Evolutionary conservation across 352 stramenopile genomes (phyloP), one percentile per base, ranked within the genome.

Genomic region (Phytopythium chamaehyphon): DNA sequence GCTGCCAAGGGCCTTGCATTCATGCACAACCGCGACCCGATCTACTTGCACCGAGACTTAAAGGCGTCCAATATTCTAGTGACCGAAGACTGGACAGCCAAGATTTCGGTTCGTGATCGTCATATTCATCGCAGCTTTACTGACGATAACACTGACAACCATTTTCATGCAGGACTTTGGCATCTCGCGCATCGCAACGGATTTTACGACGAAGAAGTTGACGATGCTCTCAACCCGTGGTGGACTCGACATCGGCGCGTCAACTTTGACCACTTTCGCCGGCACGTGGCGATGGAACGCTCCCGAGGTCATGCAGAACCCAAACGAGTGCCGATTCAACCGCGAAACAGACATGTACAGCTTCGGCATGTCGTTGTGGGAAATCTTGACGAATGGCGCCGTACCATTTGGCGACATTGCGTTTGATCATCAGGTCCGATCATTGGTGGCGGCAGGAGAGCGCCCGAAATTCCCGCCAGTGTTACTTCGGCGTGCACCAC

Each of bases 21-120:
- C 56, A 87, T 89, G 78, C 78, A 89, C 59, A 87, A 87, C 40
- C 69, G 75, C 31, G 66, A 87, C 40, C 78, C 75, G 22, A 87
- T 87, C 39, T 89, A 89, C 39, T 57, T 89, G 40, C 78, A 89
- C 40, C 78, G 78, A 40, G 78, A 89, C 52, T 61, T 89, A 40
- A 89, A 89, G 51, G 73, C 75, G 24, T 86, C 75, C 24, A 89
- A 89, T 53, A 89, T 87, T 47, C 60, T 89, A 7, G 76, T 89
- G 39, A 89, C 78, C 19, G 71, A 76, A 19, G 73, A 85, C 59
- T 89, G 78, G 75, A 86, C 73, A 1, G 75, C 75, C 23, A 89
- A 89, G 52, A 87, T 89, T 28, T 64, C 78, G 37, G 62, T 70
- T 43, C 26, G 43, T 22, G 6, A 9, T 15, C 40, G 18, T 21